These are phyloP conservation scores for Smittium mucronatum DNA, from an alignment of 371 early-diverging fungal species.

Conservation along the genomic window DNA sequence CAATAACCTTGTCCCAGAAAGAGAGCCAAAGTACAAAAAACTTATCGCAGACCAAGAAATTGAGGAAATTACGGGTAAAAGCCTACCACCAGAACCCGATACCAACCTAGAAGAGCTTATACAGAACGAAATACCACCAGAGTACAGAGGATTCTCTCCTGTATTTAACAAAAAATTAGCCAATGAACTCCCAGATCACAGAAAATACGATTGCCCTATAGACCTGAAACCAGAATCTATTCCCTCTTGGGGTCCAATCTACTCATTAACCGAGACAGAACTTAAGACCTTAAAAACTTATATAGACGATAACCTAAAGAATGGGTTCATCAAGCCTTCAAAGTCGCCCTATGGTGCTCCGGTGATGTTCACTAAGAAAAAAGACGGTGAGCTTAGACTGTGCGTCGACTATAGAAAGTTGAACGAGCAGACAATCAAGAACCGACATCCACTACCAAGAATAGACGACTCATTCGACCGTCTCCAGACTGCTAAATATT, in stretches of 20 bases:
- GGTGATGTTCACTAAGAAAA: constrained; percentile 39
- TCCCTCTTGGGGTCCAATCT: constrained; percentile 12
- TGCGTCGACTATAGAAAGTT: constrained; percentile 38
- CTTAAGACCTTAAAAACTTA: constrained; percentile 8
- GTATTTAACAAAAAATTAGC: constrained; percentile 10
- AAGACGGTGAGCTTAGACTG: constrained; percentile 33
- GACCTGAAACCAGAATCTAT: background rate
- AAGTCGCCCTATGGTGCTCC: constrained; percentile 37
- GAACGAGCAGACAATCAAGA: constrained; percentile 34
- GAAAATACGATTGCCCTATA: constrained; percentile 13
- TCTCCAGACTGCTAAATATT: constrained; percentile 23
- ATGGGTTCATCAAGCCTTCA: constrained; percentile 13
- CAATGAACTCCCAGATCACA: constrained; percentile 6
- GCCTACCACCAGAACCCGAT: background rate
- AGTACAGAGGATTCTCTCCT: background rate
- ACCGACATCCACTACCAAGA: constrained; percentile 34
- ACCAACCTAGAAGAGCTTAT: background rate
- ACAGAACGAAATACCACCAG: background rate
- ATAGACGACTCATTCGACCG: constrained; percentile 36
- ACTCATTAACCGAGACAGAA: constrained; percentile 13
- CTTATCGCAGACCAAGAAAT: background rate
- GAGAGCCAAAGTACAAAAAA: background rate
- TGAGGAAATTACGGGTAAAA: background rate
- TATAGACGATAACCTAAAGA: constrained; percentile 9
- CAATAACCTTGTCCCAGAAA: background rate